Evolutionary conservation across 257 asterid genomes (phyloP).

Genomic region (Fraxinus americana): DNA sequence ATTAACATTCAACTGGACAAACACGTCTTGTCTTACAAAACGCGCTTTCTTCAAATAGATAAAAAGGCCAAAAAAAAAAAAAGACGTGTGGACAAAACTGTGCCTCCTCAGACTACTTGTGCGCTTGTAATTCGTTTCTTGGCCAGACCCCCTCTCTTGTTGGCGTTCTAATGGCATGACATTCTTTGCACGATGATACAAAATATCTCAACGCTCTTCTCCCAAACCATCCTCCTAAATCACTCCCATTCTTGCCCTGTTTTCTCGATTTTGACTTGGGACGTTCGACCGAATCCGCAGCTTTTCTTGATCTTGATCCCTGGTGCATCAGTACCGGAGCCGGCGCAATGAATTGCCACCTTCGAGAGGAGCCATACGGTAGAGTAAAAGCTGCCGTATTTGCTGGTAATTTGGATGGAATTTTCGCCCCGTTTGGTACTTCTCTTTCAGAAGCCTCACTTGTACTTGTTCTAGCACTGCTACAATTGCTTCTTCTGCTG

Average conservation of each 20-base stretch:
- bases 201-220: conserved; percentile 46
- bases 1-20: no score
- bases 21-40: no score
- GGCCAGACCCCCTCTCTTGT: no score
- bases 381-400: no score
- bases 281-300: neutral
- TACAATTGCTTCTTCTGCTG: conserved; percentile 58
- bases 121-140: no score
- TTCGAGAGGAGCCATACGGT: conserved; percentile 31
- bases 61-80: no score
- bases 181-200: conserved; percentile 64
- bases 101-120: no score
- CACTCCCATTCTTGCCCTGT: conserved; percentile 26
- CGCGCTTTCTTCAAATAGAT: no score
- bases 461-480: conserved; percentile 76
- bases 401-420: neutral
- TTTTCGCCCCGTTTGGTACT: conserved; percentile 19
- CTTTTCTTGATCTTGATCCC: conserved; percentile 31
- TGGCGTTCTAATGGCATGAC: conserved; percentile 55
- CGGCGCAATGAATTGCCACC: conserved; percentile 73
- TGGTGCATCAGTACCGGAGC: conserved; percentile 56
- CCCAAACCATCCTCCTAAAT: conserved; percentile 41
- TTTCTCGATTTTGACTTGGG: conserved; percentile 7
- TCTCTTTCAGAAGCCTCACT: conserved; percentile 40
- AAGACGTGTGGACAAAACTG: no score